A percentile compares a stretch with the other conserved stretches of the same genome.
phyloP scores from a whole-genome alignment of 2,329 filamentous ascomycete genomes.

The Thelonectria rubi region DNA sequence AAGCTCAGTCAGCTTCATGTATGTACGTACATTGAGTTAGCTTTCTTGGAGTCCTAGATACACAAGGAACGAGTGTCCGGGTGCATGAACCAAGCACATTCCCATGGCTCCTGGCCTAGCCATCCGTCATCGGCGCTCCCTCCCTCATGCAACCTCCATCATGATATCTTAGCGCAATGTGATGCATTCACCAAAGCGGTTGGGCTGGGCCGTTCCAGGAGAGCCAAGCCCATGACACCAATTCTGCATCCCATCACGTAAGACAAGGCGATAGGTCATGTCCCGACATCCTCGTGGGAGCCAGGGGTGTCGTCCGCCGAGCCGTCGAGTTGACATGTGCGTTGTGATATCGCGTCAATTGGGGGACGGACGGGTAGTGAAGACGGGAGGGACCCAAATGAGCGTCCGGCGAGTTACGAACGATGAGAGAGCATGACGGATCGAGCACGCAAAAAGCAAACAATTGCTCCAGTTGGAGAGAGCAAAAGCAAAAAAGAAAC shows the following conservation, averaged over 20 bases:
- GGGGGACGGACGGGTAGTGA: background rate
- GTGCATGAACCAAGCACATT: background rate
- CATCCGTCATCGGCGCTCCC: background rate
- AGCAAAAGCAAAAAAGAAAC: background rate
- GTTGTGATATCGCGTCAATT: conserved; percentile 7
- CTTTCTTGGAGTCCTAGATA: background rate
- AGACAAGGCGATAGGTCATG: background rate
- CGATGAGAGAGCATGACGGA: too few species aligned
- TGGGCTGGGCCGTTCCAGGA: conserved; percentile 1
- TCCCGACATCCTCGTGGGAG: conserved; percentile 17
- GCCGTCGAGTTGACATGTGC: conserved; percentile 16
- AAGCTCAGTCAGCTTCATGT: background rate
- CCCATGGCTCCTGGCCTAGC: background rate
- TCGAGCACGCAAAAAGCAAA: background rate
- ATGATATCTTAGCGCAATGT: conserved; percentile 10
- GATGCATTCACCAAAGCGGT: conserved; percentile 4
- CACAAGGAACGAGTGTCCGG: background rate
- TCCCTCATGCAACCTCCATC: background rate
- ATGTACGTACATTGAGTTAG: too few species aligned
- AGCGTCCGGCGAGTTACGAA: too few species aligned
- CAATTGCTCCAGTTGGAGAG: too few species aligned
- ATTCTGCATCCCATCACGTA: conserved; percentile 21
- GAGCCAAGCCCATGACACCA: conserved; percentile 22
- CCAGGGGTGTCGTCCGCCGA: conserved; percentile 24
- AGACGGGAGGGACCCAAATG: too few species aligned